Evolutionary conservation across 345 rosid genomes (phyloP), one percentile per base, ranked within the genome.

Genomic region (Adansonia digitata): DNA sequence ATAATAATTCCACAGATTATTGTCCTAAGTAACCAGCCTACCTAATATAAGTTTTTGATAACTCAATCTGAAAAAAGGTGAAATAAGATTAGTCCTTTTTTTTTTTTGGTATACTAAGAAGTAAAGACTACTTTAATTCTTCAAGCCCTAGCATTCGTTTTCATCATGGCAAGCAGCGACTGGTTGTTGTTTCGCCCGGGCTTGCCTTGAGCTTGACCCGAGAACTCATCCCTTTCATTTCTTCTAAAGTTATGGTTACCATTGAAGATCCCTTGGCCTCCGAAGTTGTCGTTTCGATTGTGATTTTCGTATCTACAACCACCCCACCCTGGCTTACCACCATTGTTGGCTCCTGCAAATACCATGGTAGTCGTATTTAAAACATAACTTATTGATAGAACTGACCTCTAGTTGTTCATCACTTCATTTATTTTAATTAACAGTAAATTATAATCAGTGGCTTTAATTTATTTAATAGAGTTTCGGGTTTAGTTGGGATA

Each of bases 241-340:
- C 87, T 83, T 46, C 79, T 81, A 63, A 78, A 78, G 76, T 79
- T 79, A 26, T 86, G 75, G 9, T 88, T 84, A 29, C 86, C 87
- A 68, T 67, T 81, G 39, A 45, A 79, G 74, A 81, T 84, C 43
- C 89, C 86, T 9, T 86, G 84, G 73, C 84, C 82, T n/a, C 85
- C 86, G 72, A 76, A 80, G 52, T 82, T 86, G 27, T 88, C 87
- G 60, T 76, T 83, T 63, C 88, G 84, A 79, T 81, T 79, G 57
- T 89, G 86, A 26, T 81, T 89, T 53, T 90, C 91, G 15, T 78
- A 79, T 63, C 86, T 84, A 39, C 82, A 85, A 61, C 85, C 87
- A 48, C 88, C 87, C 66, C 88, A 79, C 60, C 61, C 76, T 29
- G 83, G 70, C 40, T 75, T 85, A 26, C 88, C 87, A 72, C 81